Conservation (phyloP, 495 filamentous ascomycete species). For the Aspergillus sclerotioniger region DNA sequence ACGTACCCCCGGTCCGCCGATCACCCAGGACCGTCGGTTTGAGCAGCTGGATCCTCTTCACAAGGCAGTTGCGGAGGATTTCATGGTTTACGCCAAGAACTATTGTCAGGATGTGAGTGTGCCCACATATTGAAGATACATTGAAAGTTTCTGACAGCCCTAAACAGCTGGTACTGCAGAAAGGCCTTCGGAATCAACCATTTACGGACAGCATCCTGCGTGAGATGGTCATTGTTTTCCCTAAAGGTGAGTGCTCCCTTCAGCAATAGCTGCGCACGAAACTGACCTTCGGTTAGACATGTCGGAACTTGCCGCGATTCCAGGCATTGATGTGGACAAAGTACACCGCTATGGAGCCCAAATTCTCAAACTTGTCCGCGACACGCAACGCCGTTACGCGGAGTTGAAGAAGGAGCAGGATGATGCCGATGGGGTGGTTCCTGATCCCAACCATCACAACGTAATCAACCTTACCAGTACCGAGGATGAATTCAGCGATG, state of each 20-base stretch:
- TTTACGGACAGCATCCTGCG: constrained; percentile 79
- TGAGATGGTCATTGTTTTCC: constrained; percentile 78
- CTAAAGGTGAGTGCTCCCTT: constrained; percentile 48
- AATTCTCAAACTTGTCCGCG: constrained; percentile 63
- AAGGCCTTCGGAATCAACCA: constrained; percentile 58
- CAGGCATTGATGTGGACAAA: constrained; percentile 66
- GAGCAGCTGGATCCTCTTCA: constrained; percentile 58
- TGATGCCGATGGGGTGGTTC: constrained; percentile 45
- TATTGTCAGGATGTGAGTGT: constrained; percentile 55
- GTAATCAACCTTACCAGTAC: constrained; percentile 67
- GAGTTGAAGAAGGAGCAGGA: constrained; percentile 53
- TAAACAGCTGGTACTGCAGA: constrained; percentile 57
- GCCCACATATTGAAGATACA: not conserved
- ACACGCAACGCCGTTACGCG: constrained; percentile 54
- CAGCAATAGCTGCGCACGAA: not conserved
- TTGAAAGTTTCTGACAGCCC: constrained; percentile 16
- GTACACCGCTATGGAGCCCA: constrained; percentile 65
- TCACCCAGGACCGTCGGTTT: constrained; percentile 66
- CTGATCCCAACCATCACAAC: constrained; percentile 58
- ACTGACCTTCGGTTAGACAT: constrained; percentile 25
- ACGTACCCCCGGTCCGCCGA: constrained; percentile 61
- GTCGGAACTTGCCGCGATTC: constrained; percentile 63
- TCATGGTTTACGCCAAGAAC: constrained; percentile 60
- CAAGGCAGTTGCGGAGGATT: constrained; percentile 63
- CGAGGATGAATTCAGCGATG: constrained; percentile 54